Conservation (phyloP, 2,329 filamentous ascomycete species). For the Alternaria atra region DNA sequence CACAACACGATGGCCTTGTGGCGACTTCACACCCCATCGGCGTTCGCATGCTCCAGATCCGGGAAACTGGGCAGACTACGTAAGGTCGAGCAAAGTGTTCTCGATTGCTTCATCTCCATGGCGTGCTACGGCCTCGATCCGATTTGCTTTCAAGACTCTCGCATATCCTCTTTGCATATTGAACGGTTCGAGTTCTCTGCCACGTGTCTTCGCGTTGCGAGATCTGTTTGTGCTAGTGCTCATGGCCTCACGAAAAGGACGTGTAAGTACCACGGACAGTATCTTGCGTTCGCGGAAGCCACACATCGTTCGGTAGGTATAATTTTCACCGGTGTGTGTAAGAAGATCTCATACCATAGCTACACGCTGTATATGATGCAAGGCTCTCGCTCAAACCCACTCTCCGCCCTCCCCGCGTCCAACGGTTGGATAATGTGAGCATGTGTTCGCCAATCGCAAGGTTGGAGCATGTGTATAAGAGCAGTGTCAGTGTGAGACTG, state of each 20-base stretch:
- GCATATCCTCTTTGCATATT: not conserved
- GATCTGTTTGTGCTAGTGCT: constrained; percentile 1
- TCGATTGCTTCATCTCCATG: not conserved
- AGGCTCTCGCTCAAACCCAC: not conserved
- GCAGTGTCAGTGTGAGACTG: not conserved
- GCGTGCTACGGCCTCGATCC: not conserved
- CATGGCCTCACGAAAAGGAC: not conserved
- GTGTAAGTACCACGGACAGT: not conserved
- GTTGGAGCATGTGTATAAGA: not conserved
- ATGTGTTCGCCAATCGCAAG: not conserved
- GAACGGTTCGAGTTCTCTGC: not conserved
- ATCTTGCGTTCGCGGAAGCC: not conserved
- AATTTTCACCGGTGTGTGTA: not conserved
- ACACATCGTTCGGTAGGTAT: not conserved
- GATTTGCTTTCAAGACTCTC: constrained; percentile 11
- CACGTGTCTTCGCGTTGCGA: not conserved
- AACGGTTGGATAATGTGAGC: not conserved
- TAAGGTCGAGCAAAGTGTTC: constrained; percentile 6
- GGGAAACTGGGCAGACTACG: not conserved
- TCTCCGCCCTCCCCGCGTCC: not conserved
- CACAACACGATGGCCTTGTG: not conserved
- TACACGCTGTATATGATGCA: not conserved
- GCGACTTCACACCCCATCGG: not conserved
- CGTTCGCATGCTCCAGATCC: not conserved
- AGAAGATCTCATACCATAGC: not conserved